These are phyloP conservation scores for Paragyromitra xinjiangensis DNA, from an alignment of 495 filamentous ascomycete species.

Conservation along the genomic window DNA sequence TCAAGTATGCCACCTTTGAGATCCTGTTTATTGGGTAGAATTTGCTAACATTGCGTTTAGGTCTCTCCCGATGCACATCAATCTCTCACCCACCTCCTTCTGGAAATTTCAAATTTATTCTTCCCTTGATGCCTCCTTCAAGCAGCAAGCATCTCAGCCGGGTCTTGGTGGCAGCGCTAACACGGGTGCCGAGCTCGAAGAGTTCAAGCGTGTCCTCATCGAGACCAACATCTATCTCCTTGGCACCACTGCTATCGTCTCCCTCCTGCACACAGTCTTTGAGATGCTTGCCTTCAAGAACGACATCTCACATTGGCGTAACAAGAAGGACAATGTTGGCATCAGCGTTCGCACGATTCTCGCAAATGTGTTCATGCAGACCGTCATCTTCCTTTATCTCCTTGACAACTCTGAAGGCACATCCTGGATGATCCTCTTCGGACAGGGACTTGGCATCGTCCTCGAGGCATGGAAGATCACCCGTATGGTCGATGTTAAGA, in stretches of 20 bases:
- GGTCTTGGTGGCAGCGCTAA: slow-evolving; percentile 56
- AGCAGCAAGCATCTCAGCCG: slow-evolving; percentile 76
- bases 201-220: slow-evolving; percentile 91
- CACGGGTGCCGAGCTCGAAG: slow-evolving; percentile 79
- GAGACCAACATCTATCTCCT: slow-evolving; percentile 95
- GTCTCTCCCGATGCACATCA: slow-evolving; percentile 79
- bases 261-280: slow-evolving; percentile 90
- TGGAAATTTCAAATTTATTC: slow-evolving; percentile 92
- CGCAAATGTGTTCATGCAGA: slow-evolving; percentile 97
- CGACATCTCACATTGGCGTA: slow-evolving; percentile 96
- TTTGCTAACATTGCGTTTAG: slow-evolving; percentile 20
- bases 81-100: slow-evolving; percentile 79
- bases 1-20: slow-evolving; percentile 63
- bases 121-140: slow-evolving; percentile 84
- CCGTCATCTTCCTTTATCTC: slow-evolving; percentile 96
- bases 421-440: slow-evolving; percentile 97
- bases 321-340: slow-evolving; percentile 99
- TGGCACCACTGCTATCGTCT: slow-evolving; percentile 81
- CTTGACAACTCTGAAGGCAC: slow-evolving; percentile 97
- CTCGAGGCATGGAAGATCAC: slow-evolving; percentile 99
- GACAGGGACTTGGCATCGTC: slow-evolving; percentile 90
- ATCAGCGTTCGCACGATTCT: slow-evolving; percentile 95
- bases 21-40: neutral
- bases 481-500: slow-evolving; percentile 90
- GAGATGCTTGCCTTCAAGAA: slow-evolving; percentile 97